Evolutionary conservation across 148 eudicot genomes (phyloP).

Genomic region (Camellia sinensis): DNA sequence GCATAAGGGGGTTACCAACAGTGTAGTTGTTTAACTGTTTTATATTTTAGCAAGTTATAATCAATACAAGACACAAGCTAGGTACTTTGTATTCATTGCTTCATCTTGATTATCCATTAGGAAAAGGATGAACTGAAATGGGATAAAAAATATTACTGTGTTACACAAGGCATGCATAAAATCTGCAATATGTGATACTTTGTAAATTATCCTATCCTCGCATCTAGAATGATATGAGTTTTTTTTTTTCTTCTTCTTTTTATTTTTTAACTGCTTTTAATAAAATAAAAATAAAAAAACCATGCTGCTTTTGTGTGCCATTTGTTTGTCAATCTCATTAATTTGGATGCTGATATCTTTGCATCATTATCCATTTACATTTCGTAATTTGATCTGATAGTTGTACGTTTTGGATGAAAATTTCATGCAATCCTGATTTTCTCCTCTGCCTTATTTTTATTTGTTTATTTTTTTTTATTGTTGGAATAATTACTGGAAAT

Average conservation of each 20-base stretch:
- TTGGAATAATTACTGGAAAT: constrained; percentile 1
- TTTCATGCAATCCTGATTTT: background rate
- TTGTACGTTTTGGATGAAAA: constrained; percentile 5
- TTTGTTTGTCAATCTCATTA: background rate
- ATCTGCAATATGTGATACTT: background rate
- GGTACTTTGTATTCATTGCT: background rate
- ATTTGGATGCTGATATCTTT: background rate
- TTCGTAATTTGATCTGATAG: background rate
- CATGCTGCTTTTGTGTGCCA: background rate
- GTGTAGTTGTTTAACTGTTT: background rate
- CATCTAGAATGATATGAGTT: background rate
- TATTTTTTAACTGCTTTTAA: background rate
- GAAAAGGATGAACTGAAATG: background rate
- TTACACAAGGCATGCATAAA: background rate
- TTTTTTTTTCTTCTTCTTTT: background rate
- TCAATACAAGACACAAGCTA: background rate
- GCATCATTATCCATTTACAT: background rate
- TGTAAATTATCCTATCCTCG: constrained; percentile 2
- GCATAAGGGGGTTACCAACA: background rate
- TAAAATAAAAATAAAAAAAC: background rate
- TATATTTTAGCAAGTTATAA: background rate
- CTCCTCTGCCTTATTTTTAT: background rate
- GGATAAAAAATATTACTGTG: background rate
- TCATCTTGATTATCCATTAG: background rate
- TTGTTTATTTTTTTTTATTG: background rate